phyloP scores from a whole-genome alignment of 805 yeast genomes.

The Zygotorulaspora florentina region DNA sequence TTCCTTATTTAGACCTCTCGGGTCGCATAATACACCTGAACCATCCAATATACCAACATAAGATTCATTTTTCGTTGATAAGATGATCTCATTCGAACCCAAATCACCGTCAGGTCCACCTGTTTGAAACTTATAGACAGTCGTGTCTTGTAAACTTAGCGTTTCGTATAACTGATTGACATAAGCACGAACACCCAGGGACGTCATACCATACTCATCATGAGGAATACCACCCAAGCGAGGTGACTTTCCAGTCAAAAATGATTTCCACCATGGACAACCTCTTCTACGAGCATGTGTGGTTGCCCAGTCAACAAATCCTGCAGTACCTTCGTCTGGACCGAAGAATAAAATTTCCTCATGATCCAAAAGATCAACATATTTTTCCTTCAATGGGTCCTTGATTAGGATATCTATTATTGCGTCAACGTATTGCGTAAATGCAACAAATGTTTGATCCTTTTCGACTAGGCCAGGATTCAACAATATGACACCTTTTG shows the following conservation, averaged over 20 bases:
- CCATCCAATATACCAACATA: conserved; percentile 93
- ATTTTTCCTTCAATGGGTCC: conserved; percentile 75
- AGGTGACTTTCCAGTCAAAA: conserved; percentile 94
- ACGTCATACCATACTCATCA: conserved; percentile 97
- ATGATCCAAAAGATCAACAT: conserved; percentile 77
- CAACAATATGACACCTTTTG: conserved; percentile 91
- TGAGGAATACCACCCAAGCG: conserved; percentile 95
- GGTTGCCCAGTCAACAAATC: conserved; percentile 96
- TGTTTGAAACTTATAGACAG: conserved; percentile 80
- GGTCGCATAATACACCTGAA: conserved; percentile 91
- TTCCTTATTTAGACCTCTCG: conserved; percentile 74
- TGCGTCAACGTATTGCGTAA: conserved; percentile 89
- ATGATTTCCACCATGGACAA: conserved; percentile 98
- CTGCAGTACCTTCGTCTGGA: conserved; percentile 99
- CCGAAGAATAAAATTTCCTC: conserved; percentile 95
- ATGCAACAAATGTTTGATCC: conserved; percentile 75
- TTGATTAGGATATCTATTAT: conserved; percentile 78
- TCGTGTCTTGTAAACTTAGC: conserved; percentile 52
- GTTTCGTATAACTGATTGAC: conserved; percentile 85
- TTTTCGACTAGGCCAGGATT: conserved; percentile 69
- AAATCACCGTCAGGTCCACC: conserved; percentile 99
- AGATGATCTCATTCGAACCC: conserved; percentile 90
- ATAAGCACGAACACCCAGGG: conserved; percentile 87
- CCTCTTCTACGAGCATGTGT: conserved; percentile 86
- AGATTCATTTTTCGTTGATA: conserved; percentile 69